phyloP scores from a whole-genome alignment of 169 alveolate species.

The Perkinsus chesapeaki region DNA sequence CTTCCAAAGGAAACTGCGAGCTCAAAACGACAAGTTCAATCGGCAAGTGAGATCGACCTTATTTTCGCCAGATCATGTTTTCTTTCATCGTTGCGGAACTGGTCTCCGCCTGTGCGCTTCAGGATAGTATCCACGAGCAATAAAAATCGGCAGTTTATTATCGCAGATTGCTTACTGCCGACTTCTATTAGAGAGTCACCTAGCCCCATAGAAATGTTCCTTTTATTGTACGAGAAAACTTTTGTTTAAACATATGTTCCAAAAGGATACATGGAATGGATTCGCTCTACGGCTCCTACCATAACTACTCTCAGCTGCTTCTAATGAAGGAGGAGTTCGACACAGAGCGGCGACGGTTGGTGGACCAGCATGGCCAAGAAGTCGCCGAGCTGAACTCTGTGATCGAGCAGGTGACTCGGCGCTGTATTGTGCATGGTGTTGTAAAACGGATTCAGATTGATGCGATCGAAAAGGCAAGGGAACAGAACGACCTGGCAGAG shows the following conservation, averaged over 20 bases:
- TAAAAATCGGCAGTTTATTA: too few species aligned
- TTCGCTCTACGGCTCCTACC: too few species aligned
- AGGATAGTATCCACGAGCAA: too few species aligned
- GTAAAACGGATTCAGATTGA: not conserved
- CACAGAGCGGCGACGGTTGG: constrained; percentile 21
- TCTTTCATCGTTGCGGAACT: too few species aligned
- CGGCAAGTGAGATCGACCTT: constrained; percentile 39
- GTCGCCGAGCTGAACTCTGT: not conserved
- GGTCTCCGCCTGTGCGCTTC: too few species aligned
- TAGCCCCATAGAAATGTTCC: too few species aligned
- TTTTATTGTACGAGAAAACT: too few species aligned
- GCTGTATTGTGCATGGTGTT: not conserved
- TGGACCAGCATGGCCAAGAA: not conserved
- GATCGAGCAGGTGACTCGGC: not conserved
- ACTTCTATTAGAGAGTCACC: not conserved
- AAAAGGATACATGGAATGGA: too few species aligned
- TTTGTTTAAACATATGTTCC: too few species aligned
- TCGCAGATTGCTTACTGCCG: not conserved
- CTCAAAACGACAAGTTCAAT: constrained; percentile 65
- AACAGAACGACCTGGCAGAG: constrained; percentile 50
- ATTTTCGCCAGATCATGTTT: not conserved
- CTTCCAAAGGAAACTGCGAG: constrained; percentile 51
- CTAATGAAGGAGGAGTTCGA: constrained; percentile 49
- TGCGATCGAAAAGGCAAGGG: constrained; percentile 43
- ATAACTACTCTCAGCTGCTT: not conserved